These are phyloP conservation scores for Mucor indicus DNA, from an alignment of 371 early-diverging fungal genomes.

Conservation along the genomic window DNA sequence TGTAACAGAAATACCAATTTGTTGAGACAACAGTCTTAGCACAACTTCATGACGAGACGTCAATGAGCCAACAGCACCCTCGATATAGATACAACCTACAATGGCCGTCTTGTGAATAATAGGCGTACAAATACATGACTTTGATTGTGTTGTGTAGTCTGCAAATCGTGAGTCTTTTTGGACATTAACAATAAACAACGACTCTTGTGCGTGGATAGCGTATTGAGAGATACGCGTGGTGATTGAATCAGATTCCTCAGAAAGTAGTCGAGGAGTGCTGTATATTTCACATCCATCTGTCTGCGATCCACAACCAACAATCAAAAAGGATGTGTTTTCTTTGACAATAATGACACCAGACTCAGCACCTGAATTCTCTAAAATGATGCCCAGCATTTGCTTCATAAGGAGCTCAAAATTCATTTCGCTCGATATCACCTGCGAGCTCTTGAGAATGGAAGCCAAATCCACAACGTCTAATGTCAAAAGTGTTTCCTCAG, in stretches of 20 bases:
- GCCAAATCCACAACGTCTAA: constrained; percentile 48
- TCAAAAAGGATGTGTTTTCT: constrained; percentile 37
- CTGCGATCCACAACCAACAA: constrained; percentile 42
- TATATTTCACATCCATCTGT: constrained; percentile 36
- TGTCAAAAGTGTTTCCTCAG: constrained; percentile 41
- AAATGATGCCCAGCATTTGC: constrained; percentile 48
- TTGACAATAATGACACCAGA: constrained; percentile 48
- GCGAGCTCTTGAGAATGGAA: constrained; percentile 48
- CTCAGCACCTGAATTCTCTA: constrained; percentile 49
- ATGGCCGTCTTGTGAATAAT: constrained; percentile 54
- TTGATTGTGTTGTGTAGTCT: constrained; percentile 27
- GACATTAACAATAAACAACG: constrained; percentile 34
- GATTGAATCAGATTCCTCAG: constrained; percentile 39
- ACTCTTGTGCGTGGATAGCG: constrained; percentile 39
- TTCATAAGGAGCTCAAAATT: constrained; percentile 51
- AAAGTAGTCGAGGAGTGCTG: constrained; percentile 27
- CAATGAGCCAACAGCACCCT: constrained; percentile 48
- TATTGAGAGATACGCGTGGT: constrained; percentile 41
- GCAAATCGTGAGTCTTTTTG: constrained; percentile 44
- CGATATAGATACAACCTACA: constrained; percentile 61
- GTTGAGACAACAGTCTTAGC: constrained; percentile 51
- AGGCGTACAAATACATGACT: constrained; percentile 56
- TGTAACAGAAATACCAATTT: constrained; percentile 60
- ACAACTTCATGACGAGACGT: constrained; percentile 53
- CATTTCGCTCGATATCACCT: constrained; percentile 54